These are phyloP conservation scores for Neoboletus brunneissimus DNA, from an alignment of 768 basidiomycete genomes.

Conservation along the genomic window DNA sequence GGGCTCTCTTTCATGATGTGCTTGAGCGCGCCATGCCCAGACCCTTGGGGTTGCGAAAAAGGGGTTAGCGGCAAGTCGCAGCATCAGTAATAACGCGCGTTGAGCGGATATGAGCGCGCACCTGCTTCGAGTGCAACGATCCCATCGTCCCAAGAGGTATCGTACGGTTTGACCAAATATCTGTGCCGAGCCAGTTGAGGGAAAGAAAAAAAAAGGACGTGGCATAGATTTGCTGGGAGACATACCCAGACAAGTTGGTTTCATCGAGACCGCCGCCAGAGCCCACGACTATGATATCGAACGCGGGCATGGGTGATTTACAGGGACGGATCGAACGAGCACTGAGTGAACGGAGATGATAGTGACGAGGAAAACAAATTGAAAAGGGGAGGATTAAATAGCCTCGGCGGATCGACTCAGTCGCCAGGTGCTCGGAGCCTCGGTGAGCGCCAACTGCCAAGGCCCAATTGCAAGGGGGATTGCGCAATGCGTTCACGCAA, in stretches of 20 bases:
- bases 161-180: conserved; percentile 80
- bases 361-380: too few species aligned
- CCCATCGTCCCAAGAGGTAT: conserved; percentile 73
- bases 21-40: conserved; percentile 76
- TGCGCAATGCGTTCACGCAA: neutral
- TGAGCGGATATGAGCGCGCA: conserved; percentile 25
- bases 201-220: neutral
- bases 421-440: neutral
- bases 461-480: neutral
- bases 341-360: neutral
- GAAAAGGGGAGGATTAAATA: neutral
- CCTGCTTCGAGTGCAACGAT: conserved; percentile 87
- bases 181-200: conserved; percentile 37
- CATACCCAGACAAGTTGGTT: conserved; percentile 83
- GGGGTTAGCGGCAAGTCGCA: too few species aligned
- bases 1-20: conserved; percentile 58
- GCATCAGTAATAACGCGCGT: neutral
- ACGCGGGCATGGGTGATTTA: conserved; percentile 41
- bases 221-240: conserved; percentile 5
- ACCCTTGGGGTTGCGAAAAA: conserved; percentile 48
- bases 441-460: neutral
- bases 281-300: conserved; percentile 77
- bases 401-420: neutral
- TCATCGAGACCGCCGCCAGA: conserved; percentile 90
- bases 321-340: neutral